Percentiles rank a stretch among this genome's conserved stretches.
Evolutionary conservation across 345 rosid genomes (phyloP).

Genomic region (Populus pruinosa): DNA sequence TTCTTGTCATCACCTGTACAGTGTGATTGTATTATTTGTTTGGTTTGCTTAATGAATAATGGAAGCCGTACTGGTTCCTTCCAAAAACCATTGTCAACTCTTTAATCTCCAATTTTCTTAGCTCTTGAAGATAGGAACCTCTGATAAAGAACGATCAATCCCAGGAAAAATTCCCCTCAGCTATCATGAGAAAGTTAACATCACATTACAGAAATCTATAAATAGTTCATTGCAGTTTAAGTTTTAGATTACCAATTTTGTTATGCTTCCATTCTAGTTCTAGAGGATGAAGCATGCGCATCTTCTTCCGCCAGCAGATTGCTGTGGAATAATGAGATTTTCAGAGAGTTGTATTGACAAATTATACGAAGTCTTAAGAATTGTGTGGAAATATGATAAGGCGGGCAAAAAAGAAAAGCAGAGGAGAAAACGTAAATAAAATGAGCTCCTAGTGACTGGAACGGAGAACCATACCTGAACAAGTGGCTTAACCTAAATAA

Average conservation of each 20-base stretch:
- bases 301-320: not conserved
- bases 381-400: not conserved
- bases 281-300: not conserved
- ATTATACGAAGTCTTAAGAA: not conserved
- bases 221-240: not conserved
- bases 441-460: not conserved
- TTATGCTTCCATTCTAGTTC: not conserved
- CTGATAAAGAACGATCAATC: not conserved
- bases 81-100: not conserved
- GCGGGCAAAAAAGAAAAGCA: not conserved
- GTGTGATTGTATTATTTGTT: conserved; percentile 10
- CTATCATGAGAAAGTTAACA: not conserved
- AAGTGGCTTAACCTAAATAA: too few relatives aligned
- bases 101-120: not conserved
- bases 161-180: not conserved
- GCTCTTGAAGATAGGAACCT: not conserved
- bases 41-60: conserved; percentile 11
- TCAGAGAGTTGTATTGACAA: not conserved
- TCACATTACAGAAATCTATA: not conserved
- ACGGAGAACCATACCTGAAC: not conserved
- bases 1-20: not conserved
- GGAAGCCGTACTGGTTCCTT: not conserved
- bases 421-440: not conserved
- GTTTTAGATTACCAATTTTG: not conserved
- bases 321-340: not conserved